Percentiles rank a stretch among this genome's conserved stretches.
phyloP scores from a whole-genome alignment of 768 basidiomycete genomes.

The Rhodotorula graminis region DNA sequence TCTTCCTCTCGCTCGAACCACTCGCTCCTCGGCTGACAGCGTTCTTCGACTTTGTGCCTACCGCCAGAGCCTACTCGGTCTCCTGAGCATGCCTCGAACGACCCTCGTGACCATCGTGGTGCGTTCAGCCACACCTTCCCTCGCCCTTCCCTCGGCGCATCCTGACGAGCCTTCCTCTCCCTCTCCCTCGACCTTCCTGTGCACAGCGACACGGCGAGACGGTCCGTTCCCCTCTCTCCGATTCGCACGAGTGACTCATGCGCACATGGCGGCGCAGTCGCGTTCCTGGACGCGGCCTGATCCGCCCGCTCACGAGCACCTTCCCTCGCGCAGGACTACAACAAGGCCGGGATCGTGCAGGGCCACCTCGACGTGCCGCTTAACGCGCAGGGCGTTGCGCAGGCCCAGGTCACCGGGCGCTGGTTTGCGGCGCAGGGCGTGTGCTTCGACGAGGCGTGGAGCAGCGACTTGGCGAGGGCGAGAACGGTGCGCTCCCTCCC shows the following conservation, averaged over 20 bases:
- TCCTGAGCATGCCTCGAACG: too few species aligned
- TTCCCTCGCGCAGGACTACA: slow-evolving; percentile 11
- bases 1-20: too few species aligned
- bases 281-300: too few species aligned
- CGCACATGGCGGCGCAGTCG: too few species aligned
- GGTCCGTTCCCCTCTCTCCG: too few species aligned
- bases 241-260: too few species aligned
- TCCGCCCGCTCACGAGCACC: too few species aligned
- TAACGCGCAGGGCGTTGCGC: slow-evolving; percentile 43
- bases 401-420: slow-evolving; percentile 39
- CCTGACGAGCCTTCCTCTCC: neutral
- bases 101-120: slow-evolving; percentile 1
- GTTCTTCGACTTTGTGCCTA: too few species aligned
- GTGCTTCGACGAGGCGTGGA: slow-evolving; percentile 14
- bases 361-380: slow-evolving; percentile 46
- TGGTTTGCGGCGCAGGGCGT: slow-evolving; percentile 1
- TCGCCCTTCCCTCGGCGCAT: neutral
- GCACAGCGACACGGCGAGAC: slow-evolving; percentile 4
- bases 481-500: slow-evolving; percentile 2
- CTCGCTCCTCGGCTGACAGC: neutral
- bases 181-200: neutral
- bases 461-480: slow-evolving; percentile 28
- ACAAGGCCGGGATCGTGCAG: slow-evolving; percentile 43
- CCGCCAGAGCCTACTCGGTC: too few species aligned
- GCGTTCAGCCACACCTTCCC: neutral